Percentiles rank a stretch among this genome's conserved stretches.
phyloP scores from a whole-genome alignment of 2,329 filamentous ascomycete genomes.

The Trichoderma breve region DNA sequence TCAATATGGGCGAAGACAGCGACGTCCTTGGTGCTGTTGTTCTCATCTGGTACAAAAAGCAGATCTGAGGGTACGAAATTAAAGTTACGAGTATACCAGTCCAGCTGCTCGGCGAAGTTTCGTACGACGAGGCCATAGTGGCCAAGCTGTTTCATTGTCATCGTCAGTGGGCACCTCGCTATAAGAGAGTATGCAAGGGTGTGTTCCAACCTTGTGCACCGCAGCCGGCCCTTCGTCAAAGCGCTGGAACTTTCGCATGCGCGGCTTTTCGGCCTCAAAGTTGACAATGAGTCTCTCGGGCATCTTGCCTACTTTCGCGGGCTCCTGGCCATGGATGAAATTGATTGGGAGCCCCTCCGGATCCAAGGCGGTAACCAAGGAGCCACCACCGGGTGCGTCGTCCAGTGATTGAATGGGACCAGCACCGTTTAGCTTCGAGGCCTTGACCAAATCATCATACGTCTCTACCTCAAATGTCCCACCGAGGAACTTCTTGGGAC shows the following conservation, averaged over 20 bases:
- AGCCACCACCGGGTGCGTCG: conserved; percentile 21
- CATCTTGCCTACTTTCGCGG: background rate
- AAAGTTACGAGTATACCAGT: conserved; percentile 41
- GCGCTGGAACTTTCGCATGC: background rate
- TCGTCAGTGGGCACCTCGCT: background rate
- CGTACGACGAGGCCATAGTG: background rate
- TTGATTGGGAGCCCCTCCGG: conserved; percentile 18
- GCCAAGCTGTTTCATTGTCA: background rate
- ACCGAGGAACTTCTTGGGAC: conserved; percentile 18
- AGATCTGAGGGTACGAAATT: conserved; percentile 41
- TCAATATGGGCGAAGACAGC: conserved; percentile 55
- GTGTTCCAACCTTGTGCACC: background rate
- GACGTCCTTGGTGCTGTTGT: conserved; percentile 20
- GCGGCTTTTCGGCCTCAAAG: background rate
- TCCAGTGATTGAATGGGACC: conserved; percentile 4
- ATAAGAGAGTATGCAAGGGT: background rate
- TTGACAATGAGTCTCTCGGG: background rate
- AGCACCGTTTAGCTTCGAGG: conserved; percentile 7
- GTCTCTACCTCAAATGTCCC: conserved; percentile 20
- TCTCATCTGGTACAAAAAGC: background rate
- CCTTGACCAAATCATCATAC: conserved; percentile 17
- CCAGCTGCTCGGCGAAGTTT: conserved; percentile 23
- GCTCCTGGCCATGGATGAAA: background rate
- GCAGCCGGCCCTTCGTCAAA: background rate
- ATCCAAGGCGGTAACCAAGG: conserved; percentile 17